These are phyloP conservation scores for Physaria fendleri DNA, from an alignment of 345 rosid species.

Conservation along the genomic window DNA sequence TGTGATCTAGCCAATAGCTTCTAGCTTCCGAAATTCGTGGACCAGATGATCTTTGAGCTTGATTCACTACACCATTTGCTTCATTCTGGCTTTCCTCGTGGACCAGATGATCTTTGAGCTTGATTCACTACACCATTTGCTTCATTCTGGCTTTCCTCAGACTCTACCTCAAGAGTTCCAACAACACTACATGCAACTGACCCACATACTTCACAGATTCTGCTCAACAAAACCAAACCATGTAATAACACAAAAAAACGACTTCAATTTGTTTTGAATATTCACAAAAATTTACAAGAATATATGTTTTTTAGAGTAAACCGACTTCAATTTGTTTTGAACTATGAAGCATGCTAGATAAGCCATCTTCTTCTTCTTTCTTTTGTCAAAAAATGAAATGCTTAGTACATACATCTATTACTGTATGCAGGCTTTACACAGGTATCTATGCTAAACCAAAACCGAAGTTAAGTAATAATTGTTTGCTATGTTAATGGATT, in stretches of 20 bases:
- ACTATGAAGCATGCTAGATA: slow-evolving; percentile 97
- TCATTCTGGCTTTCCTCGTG: no score
- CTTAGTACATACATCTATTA: background rate
- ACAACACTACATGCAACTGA: slow-evolving; percentile 62
- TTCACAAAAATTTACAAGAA: no score
- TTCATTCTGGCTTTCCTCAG: no score
- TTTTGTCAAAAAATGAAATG: background rate
- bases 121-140: no score
- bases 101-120: no score
- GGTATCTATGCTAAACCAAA: slow-evolving; percentile 91
- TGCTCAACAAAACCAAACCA: slow-evolving; percentile 27
- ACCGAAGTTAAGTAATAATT: no score
- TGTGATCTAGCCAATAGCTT: slow-evolving; percentile 76
- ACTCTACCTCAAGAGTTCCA: slow-evolving; percentile 43
- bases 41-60: slow-evolving; percentile 25
- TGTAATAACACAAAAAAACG: no score
- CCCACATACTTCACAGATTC: slow-evolving; percentile 96
- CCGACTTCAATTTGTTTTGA: no score
- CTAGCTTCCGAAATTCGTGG: slow-evolving; percentile 34
- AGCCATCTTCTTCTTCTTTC: slow-evolving; percentile 15
- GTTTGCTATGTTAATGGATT: no score
- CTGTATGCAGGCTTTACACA: slow-evolving; percentile 69
- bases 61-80: slow-evolving; percentile 30
- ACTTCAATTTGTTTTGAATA: no score
- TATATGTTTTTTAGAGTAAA: no score